Evolutionary conservation across 2,329 filamentous ascomycete species (phyloP), one percentile per base, ranked within the genome.

Genomic region (Colletotrichum lentis): DNA sequence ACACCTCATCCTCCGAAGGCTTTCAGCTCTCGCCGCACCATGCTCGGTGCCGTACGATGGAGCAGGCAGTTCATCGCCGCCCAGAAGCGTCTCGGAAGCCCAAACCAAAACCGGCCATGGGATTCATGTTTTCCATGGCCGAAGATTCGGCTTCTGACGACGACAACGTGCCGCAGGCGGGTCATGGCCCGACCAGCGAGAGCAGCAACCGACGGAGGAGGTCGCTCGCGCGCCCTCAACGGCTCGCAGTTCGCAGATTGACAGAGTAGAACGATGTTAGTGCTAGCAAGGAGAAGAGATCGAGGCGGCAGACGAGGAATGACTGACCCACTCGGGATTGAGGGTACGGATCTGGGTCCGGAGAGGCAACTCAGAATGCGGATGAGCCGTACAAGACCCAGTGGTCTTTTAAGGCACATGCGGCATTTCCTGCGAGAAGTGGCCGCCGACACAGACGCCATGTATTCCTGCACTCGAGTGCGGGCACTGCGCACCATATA

Each of bases 181-280:
- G 65, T 68, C 55, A 65, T 65, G 62, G 62, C 62, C 65, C 65
- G 65, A 65, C 55, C 65, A 68, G 65, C 65, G 62, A 65, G 65
- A 68, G 65, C 65, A 56, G 65, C 62, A 65, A 52, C 43, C 65
- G 61, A 68, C 55, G 62, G 62, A 68, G 55, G 55, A 62, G 35
- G 46, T 44, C 46, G 61, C 62, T 61, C 20, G 65, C 62, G 65
- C 65, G 65, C 65, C 62, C 65, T 68, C 65, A 68, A 68, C 65
- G 62, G 65, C 65, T 50, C 65, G 65, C 56, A 50, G 55, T 68
- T 65, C 20, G 50, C 55, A 68, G 65, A 68, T 65, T 52, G 65
- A 56, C 41, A 61, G 37, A 50, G 54, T 62, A 65, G 62, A 55
- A 52, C 60, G 62, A 35, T 65, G 62, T 68, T 50, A 66, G 62